A percentile compares a stretch with the other conserved stretches of the same genome.
phyloP scores from a whole-genome alignment of 2,329 filamentous ascomycete species.

The Ceratocystis variospora region DNA sequence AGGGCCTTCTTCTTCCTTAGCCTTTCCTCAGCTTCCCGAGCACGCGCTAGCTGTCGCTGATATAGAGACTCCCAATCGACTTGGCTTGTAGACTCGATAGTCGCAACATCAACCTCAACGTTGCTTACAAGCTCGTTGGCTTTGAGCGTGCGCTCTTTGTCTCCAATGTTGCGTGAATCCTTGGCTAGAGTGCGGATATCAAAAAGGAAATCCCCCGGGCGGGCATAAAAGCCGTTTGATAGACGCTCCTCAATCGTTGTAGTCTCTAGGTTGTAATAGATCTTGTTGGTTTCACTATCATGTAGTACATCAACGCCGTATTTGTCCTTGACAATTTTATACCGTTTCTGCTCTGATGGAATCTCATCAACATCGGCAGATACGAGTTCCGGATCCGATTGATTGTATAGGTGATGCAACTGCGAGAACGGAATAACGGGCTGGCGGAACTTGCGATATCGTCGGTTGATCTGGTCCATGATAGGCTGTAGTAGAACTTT shows the following conservation, averaged over 20 bases:
- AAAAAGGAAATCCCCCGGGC: slow-evolving; percentile 74
- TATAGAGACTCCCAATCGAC: slow-evolving; percentile 76
- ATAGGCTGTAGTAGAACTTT: slow-evolving; percentile 85
- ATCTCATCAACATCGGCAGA: slow-evolving; percentile 39
- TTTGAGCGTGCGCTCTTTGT: slow-evolving; percentile 68
- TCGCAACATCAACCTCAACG: slow-evolving; percentile 81
- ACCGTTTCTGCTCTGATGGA: slow-evolving; percentile 51
- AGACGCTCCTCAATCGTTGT: slow-evolving; percentile 90
- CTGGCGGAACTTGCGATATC: slow-evolving; percentile 76
- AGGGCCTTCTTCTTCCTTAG: slow-evolving; percentile 42
- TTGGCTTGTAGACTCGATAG: slow-evolving; percentile 53
- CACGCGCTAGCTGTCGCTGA: slow-evolving; percentile 53
- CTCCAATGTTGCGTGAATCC: slow-evolving; percentile 70
- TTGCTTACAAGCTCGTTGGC: slow-evolving; percentile 86
- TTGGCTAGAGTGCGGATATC: slow-evolving; percentile 77
- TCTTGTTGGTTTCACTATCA: slow-evolving; percentile 64
- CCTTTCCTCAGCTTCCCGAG: slow-evolving; percentile 45
- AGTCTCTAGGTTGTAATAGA: slow-evolving; percentile 90
- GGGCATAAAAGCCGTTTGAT: slow-evolving; percentile 90
- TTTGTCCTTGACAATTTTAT: slow-evolving; percentile 64
- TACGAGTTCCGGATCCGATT: slow-evolving; percentile 62
- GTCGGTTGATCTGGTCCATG: slow-evolving; percentile 90
- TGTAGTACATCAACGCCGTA: slow-evolving; percentile 63
- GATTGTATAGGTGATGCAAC: slow-evolving; percentile 72
- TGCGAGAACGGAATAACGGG: slow-evolving; percentile 60